These are phyloP conservation scores for Trifolium pratense DNA, from an alignment of 306 rosid genomes.

Conservation along the genomic window DNA sequence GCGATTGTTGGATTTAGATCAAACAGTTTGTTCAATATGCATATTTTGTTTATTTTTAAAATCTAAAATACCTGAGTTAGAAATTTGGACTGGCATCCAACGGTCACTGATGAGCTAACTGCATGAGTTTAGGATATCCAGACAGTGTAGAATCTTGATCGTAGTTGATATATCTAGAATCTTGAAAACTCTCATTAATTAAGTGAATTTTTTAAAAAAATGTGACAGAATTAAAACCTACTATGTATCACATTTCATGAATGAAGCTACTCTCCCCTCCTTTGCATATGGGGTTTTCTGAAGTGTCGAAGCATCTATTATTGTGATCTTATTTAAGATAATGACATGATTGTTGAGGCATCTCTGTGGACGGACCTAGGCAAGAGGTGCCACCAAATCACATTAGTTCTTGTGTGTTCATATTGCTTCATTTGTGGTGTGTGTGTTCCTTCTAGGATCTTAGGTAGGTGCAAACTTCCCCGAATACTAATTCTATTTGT, in stretches of 20 bases:
- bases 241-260: neutral
- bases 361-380: neutral
- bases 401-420: neutral
- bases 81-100: neutral
- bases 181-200: neutral
- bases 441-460: neutral
- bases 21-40: neutral
- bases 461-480: neutral
- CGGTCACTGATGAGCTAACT: neutral
- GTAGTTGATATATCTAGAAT: neutral
- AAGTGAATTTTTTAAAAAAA: neutral
- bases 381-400: neutral
- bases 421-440: neutral
- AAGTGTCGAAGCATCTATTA: neutral
- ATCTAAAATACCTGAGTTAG: neutral
- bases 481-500: slow-evolving; percentile 3
- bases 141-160: neutral
- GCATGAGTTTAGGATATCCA: neutral
- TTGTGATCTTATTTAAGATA: neutral
- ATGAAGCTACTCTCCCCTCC: neutral
- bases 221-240: neutral
- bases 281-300: neutral
- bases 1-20: neutral
- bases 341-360: neutral
- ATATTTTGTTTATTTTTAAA: neutral